A percentile compares a stretch with the other conserved stretches of the same genome.
These are phyloP conservation scores for Komagataella ulmi DNA, from an alignment of 805 yeast species.

Conservation along the genomic window DNA sequence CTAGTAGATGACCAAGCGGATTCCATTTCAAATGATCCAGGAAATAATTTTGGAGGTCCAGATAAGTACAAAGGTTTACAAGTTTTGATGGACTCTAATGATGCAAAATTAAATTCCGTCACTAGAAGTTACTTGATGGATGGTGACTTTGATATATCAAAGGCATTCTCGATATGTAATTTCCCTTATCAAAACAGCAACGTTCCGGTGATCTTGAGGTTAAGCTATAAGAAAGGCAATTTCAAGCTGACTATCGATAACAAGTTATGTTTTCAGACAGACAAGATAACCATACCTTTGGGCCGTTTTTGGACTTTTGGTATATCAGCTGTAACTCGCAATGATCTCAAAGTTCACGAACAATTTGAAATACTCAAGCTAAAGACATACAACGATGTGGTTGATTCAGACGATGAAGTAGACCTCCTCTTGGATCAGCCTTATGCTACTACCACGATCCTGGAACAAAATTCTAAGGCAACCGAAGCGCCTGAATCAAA, in stretches of 20 bases:
- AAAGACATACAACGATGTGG: conserved; percentile 39
- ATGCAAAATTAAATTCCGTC: conserved; percentile 29
- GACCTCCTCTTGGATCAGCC: not conserved
- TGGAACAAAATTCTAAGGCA: not conserved
- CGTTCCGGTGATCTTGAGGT: conserved; percentile 57
- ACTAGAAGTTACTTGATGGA: conserved; percentile 50
- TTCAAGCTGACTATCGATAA: conserved; percentile 64
- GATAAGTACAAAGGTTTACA: conserved; percentile 49
- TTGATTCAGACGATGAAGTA: not conserved
- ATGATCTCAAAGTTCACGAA: conserved; percentile 26
- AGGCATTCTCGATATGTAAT: conserved; percentile 40
- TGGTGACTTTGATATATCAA: conserved; percentile 26
- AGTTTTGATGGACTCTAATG: conserved; percentile 38
- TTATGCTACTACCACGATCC: not conserved
- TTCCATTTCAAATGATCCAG: conserved; percentile 15
- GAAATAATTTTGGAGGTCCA: conserved; percentile 41
- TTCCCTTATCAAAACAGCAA: conserved; percentile 50
- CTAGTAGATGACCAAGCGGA: conserved; percentile 18
- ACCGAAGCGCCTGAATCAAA: not conserved
- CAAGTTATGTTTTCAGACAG: conserved; percentile 55
- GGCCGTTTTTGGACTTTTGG: conserved; percentile 29
- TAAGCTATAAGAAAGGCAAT: conserved; percentile 37
- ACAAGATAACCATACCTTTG: conserved; percentile 31
- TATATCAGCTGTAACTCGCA: conserved; percentile 32
- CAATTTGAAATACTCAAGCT: conserved; percentile 53